Base-by-base conservation (phyloP, 306 rosid species). In the Vigna trinervia region DNA sequence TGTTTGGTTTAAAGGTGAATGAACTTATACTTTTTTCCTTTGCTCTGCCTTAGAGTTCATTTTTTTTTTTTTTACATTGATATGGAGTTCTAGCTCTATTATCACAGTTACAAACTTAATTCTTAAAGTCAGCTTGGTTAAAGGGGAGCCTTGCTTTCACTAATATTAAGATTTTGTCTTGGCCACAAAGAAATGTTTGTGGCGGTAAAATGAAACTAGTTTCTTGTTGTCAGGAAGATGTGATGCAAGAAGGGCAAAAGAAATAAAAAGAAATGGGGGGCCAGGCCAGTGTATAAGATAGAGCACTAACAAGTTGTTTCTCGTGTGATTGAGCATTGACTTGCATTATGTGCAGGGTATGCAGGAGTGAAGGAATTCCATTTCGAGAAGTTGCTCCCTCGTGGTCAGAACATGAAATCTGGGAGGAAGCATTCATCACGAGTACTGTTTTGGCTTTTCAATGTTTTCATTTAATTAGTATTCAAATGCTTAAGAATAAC, bases 371-470 rank as follows among this genome's bases (percentile, higher is more conserved):
- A 52, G 94, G 92, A 74, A 95, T 95, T 80, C 75, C 96, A 62
- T 82, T 92, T 81, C 91, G 80, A 39, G 97, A 90, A 86, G 93
- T 89, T 77, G 87, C 97, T 28, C 97, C 97, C 43, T 79, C 81
- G 12, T 95, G 97, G 97, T 92, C 97, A 70, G 78, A 81, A 68
- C 88, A 43, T 78, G 91, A 88, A 60, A 30, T 74, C 52, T 95
- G 94, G 99, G 91, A 86, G 81, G 97, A 92, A 82, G 97, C 96
- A 41, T 95, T 92, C 84, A 74, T 95, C 80, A 87, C 99, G 79
- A 92, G 99, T 95, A 95, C 68, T 14, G 68, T 23, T 57, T 22
- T 32, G 63, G 50, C 80, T 65, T 39, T 64, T 69, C 3, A 19
- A 10, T 36, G n/a, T 53, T 71, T 59, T 53, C 67, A 26, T 79